phyloP scores from a whole-genome alignment of 169 alveolate species.

The Plasmodium cynomolgi region DNA sequence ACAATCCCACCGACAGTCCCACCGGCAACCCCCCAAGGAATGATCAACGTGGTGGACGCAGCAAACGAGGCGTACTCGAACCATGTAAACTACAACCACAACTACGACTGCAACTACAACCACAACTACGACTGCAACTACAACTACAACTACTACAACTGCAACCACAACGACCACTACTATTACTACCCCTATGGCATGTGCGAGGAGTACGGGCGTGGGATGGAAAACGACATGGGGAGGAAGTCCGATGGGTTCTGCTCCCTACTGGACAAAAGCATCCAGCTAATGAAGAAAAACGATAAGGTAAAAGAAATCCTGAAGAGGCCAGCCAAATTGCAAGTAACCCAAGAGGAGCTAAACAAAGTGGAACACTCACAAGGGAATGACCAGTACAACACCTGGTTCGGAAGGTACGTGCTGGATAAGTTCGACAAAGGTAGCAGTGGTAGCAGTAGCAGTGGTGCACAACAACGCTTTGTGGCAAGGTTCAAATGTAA shows the following conservation, averaged over 20 bases:
- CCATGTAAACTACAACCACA: not conserved
- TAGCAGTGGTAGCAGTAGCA: not conserved
- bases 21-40: not conserved
- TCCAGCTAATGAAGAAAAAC: constrained; percentile 53
- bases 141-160: not conserved
- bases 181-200: constrained; percentile 10
- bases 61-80: not conserved
- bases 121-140: no score
- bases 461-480: constrained; percentile 91
- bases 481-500: constrained; percentile 89
- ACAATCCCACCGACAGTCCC: not conserved
- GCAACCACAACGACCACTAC: not conserved
- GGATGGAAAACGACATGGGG: not conserved
- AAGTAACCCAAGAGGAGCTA: constrained; percentile 53
- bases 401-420: constrained; percentile 98
- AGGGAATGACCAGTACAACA: constrained; percentile 97
- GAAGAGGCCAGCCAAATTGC: constrained; percentile 55
- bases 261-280: constrained; percentile 27
- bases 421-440: constrained; percentile 90
- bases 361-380: constrained; percentile 74
- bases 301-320: constrained; percentile 57
- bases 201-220: not conserved
- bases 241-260: not conserved
- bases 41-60: not conserved
- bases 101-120: not conserved